These are phyloP conservation scores for Apiotrichum brassicae DNA, from an alignment of 1,284 basidiomycete species.

Conservation along the genomic window DNA sequence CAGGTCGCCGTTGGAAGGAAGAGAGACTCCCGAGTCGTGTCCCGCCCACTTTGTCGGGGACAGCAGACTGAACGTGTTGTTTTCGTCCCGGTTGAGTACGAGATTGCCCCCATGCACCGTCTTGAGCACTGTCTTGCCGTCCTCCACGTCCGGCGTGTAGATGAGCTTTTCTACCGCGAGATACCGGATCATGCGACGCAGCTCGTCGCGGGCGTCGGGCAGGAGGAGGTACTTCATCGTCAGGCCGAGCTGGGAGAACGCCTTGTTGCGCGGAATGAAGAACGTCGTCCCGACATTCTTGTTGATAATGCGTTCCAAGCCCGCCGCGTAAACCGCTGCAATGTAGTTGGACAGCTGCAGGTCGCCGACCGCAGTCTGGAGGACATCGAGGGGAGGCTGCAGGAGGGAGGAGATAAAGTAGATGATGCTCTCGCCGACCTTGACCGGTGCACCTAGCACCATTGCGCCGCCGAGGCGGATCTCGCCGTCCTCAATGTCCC, in stretches of 20 bases:
- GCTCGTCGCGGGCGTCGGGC: slow-evolving; percentile 62
- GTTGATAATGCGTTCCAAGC: slow-evolving; percentile 65
- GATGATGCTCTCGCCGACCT: slow-evolving; percentile 68
- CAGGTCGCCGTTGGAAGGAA: slow-evolving; percentile 42
- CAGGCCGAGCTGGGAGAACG: slow-evolving; percentile 81
- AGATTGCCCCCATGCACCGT: slow-evolving; percentile 48
- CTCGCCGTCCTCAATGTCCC: slow-evolving; percentile 49
- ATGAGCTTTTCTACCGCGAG: slow-evolving; percentile 73
- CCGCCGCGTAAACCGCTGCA: slow-evolving; percentile 77
- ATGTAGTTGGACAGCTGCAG: slow-evolving; percentile 83
- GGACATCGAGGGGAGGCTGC: slow-evolving; percentile 69
- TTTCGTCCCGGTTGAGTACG: slow-evolving; percentile 30
- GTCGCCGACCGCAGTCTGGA: slow-evolving; percentile 74
- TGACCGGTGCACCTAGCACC: slow-evolving; percentile 61
- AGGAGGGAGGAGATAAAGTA: slow-evolving; percentile 85
- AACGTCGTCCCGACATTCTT: slow-evolving; percentile 67
- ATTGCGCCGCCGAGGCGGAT: slow-evolving; percentile 80
- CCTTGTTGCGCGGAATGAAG: slow-evolving; percentile 80
- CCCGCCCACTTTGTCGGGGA: slow-evolving; percentile 37
- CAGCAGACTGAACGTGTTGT: slow-evolving; percentile 23
- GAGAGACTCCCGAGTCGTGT: slow-evolving; percentile 47
- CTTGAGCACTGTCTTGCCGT: slow-evolving; percentile 32
- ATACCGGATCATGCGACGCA: slow-evolving; percentile 75
- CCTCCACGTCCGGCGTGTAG: slow-evolving; percentile 55
- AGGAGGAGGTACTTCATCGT: slow-evolving; percentile 78